Conservation (phyloP, 140 eudicot species). For the Flaveria floridana region DNA sequence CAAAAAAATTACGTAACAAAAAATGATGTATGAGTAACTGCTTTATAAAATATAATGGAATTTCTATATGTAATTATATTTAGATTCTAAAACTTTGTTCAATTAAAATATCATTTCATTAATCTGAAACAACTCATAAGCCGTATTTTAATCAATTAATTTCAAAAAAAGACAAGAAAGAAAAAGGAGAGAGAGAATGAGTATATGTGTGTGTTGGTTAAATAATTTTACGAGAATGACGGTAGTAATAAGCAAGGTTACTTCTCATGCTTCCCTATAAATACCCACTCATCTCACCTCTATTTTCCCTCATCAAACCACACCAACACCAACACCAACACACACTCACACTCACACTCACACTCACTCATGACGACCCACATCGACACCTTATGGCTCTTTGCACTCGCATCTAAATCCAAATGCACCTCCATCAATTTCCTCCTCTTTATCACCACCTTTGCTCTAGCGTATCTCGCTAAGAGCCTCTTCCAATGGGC, state of each 20-base stretch:
- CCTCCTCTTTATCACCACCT: slow-evolving; percentile 22
- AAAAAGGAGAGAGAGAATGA: background rate
- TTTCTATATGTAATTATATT: no score
- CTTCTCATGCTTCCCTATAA: slow-evolving; percentile 25
- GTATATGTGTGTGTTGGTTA: background rate
- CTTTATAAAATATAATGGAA: no score
- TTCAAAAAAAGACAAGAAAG: no score
- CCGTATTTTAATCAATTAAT: background rate
- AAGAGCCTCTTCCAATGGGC: slow-evolving; percentile 53
- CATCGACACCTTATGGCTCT: slow-evolving; percentile 63
- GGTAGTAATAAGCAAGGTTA: slow-evolving; percentile 6
- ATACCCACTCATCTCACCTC: slow-evolving; percentile 24
- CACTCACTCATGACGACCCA: slow-evolving; percentile 45
- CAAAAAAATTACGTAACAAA: no score
- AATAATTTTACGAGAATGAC: slow-evolving; percentile 10
- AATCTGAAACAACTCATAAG: background rate
- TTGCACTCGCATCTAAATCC: slow-evolving; percentile 64
- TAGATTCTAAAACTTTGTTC: background rate
- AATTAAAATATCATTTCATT: no score
- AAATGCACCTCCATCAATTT: slow-evolving; percentile 52
- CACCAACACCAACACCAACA: background rate
- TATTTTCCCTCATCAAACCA: slow-evolving; percentile 16
- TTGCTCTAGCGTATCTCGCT: slow-evolving; percentile 32
- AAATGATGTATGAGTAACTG: no score
- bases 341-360: background rate